Base-by-base conservation (phyloP, 371 early-diverging fungal genomes). In the Mucor ambiguus region DNA sequence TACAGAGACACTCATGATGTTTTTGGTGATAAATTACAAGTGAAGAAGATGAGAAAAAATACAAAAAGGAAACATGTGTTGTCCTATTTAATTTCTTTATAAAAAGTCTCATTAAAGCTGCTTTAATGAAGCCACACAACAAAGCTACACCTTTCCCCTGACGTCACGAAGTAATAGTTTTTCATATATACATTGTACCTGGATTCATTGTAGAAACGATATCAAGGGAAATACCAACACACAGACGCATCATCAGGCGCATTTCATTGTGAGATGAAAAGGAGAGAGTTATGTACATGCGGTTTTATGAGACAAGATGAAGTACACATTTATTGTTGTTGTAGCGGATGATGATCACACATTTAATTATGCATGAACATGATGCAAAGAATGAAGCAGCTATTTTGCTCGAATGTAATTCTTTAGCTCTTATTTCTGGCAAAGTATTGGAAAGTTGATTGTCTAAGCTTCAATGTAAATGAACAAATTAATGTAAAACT, bases 1-100 rank as follows among this genome's bases (percentile, higher is more conserved):
- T 3, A 43, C 44, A 43, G 66, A 68, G 30, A 57, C 56, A 62
- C 69, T 72, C 73, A 72, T 72, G 16, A 54, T 20, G 20, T 0
- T n/a, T 44, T 44, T 44, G 20, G 46, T 22, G 22, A 22, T 46
- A 46, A 46, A 20, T 20, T 46, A 22, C 46, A 22, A 46, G 46
- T 20, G 20, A 46, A 46, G 22, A 20, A 22, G n/a, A 46, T 22
- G 46, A 46, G 44, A 44, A 44, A 46, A 46, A 22, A 46, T 20
- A 46, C 41, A 41, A 41, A 46, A 46, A 46, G 46, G 20, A 46
- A 46, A 46, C 46, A 46, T 46, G 46, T 46, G 46, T 46, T 46
- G 46, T 22, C n/a, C 20, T 22, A 20, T 46, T 46, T 46, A 46
- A 46, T 46, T 46, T 46, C 46, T 46, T 46, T 22, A 46, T 46